phyloP scores from a whole-genome alignment of 441 rosid genomes.

The Erodium trifolium region DNA sequence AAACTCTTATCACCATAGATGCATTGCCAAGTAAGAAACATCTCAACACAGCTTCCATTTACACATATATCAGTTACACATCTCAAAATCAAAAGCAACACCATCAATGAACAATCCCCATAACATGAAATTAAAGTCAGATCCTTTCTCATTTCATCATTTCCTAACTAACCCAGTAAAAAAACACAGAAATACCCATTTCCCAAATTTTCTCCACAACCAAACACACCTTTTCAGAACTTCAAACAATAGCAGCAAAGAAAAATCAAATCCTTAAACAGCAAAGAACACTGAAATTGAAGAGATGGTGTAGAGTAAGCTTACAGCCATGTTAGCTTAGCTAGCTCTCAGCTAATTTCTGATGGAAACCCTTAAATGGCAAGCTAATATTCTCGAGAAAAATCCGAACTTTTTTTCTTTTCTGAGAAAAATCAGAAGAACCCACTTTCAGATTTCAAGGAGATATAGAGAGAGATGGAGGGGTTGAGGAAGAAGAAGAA shows the following conservation, averaged over 20 bases:
- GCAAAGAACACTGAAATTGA: background rate
- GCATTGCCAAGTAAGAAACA: background rate
- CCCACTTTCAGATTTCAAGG: slow-evolving; percentile 6
- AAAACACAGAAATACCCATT: background rate
- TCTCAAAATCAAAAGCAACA: background rate
- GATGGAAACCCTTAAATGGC: slow-evolving; percentile 15
- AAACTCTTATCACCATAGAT: slow-evolving; percentile 14
- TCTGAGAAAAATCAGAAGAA: background rate
- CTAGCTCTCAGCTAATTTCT: slow-evolving; percentile 20
- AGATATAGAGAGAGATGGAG: background rate
- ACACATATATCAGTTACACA: background rate
- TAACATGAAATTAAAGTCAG: background rate
- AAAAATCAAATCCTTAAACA: background rate
- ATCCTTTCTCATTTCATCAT: background rate
- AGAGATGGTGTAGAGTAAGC: slow-evolving; percentile 13
- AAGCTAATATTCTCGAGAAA: slow-evolving; percentile 10
- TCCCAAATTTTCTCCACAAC: background rate
- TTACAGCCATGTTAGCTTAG: slow-evolving; percentile 35
- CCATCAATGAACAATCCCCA: background rate
- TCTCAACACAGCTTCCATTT: background rate
- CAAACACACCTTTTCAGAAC: background rate
- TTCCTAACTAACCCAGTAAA: background rate
- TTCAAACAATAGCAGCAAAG: background rate
- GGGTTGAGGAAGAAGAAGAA: background rate
- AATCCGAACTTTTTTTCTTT: slow-evolving; percentile 2